These are phyloP conservation scores for Cardiosporidium cionae DNA, from an alignment of 169 alveolate species.

Conservation along the genomic window DNA sequence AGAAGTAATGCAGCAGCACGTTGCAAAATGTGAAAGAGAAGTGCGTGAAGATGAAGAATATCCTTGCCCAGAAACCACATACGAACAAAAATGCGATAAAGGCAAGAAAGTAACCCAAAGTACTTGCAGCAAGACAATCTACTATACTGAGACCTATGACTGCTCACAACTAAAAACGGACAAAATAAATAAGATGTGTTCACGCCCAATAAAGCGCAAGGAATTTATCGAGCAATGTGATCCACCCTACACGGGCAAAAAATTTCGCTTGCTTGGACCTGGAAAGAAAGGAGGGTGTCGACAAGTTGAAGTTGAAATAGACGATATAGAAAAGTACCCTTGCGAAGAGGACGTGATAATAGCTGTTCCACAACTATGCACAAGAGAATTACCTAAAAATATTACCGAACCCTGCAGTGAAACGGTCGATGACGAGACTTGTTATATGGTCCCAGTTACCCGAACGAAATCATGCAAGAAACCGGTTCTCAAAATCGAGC, in stretches of 20 bases:
- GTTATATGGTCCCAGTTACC: conserved; percentile 18
- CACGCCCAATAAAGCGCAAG: conserved; percentile 17
- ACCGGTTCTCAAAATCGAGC: conserved; percentile 9
- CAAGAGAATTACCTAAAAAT: not conserved
- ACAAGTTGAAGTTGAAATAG: conserved; percentile 6
- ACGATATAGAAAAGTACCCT: conserved; percentile 23
- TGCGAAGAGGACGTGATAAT: conserved; percentile 24
- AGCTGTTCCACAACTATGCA: conserved; percentile 18
- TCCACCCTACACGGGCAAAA: conserved; percentile 1
- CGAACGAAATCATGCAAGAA: conserved; percentile 13
- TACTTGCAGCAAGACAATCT: conserved; percentile 11
- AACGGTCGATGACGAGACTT: conserved; percentile 13
- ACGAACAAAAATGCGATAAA: conserved; percentile 15
- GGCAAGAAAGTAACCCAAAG: conserved; percentile 10
- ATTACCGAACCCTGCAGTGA: conserved; percentile 14
- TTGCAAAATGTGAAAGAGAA: conserved; percentile 12
- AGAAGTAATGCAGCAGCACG: not conserved
- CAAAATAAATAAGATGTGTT: conserved; percentile 24
- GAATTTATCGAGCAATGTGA: conserved; percentile 7
- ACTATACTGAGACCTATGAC: conserved; percentile 17
- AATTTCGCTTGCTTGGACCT: conserved; percentile 8
- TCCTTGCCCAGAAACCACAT: conserved; percentile 21
- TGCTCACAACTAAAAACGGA: conserved; percentile 23
- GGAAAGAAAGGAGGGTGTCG: conserved; percentile 27
- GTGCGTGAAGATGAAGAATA: conserved; percentile 28